Evolutionary conservation across 1,284 basidiomycete species (phyloP).

Genomic region (Fomitopsis schrenkii): DNA sequence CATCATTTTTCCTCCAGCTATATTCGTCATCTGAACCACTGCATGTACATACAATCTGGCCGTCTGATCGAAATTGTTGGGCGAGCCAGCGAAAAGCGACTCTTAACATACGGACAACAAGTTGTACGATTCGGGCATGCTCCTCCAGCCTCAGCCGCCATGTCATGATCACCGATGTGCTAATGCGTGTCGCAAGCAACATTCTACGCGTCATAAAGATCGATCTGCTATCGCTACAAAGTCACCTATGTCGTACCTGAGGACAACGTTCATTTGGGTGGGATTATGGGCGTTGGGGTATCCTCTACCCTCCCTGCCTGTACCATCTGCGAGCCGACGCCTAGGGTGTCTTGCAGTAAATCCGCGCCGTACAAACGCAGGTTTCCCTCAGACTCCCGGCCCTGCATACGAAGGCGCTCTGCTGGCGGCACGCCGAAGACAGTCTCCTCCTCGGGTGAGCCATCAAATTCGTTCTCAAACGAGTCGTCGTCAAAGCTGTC

Average conservation of each 20-base stretch:
- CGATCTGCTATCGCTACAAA: constrained; percentile 31
- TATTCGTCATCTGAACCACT: too few species aligned
- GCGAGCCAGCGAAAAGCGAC: too few species aligned
- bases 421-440: constrained; percentile 62
- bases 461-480: constrained; percentile 31
- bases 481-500: constrained; percentile 42
- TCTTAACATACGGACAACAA: too few species aligned
- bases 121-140: too few species aligned
- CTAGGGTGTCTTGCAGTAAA: constrained; percentile 58
- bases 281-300: constrained; percentile 54
- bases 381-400: constrained; percentile 19
- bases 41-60: too few species aligned
- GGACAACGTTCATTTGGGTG: not conserved
- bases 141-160: too few species aligned
- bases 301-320: constrained; percentile 48
- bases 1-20: constrained; percentile 14
- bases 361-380: constrained; percentile 57
- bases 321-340: constrained; percentile 49
- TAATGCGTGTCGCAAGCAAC: too few species aligned
- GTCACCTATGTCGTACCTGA: not conserved
- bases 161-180: too few species aligned
- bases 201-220: too few species aligned
- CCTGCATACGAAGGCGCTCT: constrained; percentile 32
- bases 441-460: constrained; percentile 52
- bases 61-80: too few species aligned